Evolutionary conservation across 2,329 filamentous ascomycete genomes (phyloP), one percentile per base, ranked within the genome.

Genomic region (Trichoderma sp.): DNA sequence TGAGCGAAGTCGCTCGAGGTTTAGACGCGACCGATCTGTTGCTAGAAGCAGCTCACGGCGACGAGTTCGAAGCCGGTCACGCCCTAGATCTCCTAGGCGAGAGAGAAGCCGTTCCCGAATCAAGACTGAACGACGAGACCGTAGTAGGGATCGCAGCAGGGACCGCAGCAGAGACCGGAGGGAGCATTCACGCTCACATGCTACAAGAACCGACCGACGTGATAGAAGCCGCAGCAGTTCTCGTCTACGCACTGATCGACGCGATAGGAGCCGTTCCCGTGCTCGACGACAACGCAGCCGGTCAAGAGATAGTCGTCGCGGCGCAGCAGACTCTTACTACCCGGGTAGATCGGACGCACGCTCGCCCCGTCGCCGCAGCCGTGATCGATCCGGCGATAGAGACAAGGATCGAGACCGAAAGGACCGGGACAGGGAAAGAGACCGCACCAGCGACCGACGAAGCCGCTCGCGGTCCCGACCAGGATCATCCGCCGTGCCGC

Each of bases 401-500:
- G 76, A 75, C 66, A 74, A 75, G n/a, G 77, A 78, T 58, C 74
- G 78, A 26, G 75, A 77, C 0, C 61, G 74, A n/a, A 72, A 73
- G 7, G 77, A 79, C 43, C 76, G 77, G 26, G 65, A 68, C 12
- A 74, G 75, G 9, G 73, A 72, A 17, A 71, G 71, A 64, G 69
- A 76, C 26, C 76, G 76, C 6, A 73, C 78, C 20, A 76, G 79
- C n/a, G 81, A 83, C 36, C 81, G 81, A 11, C 81, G 78, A 69
- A 86, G 84, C 74, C 82, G 84, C 23, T 86, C 86, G 28, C 84
- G 84, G 32, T 83, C 84, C 4, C 79, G 78, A 12, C 81, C 80
- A 5, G 75, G 77, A 4, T 80, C 82, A 5, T 79, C 83, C 1
- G 74, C 78, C 9, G 76, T 79, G 5, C 80, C 82, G 34, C 82